phyloP scores from a whole-genome alignment of 257 asterid genomes.

The Osmanthus fragrans region DNA sequence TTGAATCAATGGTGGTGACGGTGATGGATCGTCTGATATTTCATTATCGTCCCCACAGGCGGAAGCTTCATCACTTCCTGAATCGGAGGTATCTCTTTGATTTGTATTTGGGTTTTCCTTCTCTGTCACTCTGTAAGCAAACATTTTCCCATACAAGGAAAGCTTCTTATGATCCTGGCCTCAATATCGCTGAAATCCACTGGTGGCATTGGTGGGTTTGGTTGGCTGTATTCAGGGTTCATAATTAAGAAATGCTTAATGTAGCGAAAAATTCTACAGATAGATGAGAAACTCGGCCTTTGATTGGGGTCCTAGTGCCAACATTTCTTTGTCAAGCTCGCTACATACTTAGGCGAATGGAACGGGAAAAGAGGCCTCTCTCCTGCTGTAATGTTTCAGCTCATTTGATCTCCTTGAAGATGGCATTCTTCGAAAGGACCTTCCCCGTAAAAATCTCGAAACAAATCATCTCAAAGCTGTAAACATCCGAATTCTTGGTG shows the following conservation, averaged over 20 bases:
- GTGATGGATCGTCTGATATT: conserved; percentile 33
- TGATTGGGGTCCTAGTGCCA: conserved; percentile 49
- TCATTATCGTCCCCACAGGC: conserved; percentile 50
- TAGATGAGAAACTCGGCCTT: conserved; percentile 46
- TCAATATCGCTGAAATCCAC: conserved; percentile 46
- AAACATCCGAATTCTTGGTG: conserved; percentile 72
- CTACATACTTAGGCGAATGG: conserved; percentile 59
- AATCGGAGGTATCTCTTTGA: conserved; percentile 53
- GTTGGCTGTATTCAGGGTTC: conserved; percentile 54
- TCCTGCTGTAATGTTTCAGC: conserved; percentile 75
- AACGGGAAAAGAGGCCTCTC: conserved; percentile 89
- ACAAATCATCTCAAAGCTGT: conserved; percentile 86
- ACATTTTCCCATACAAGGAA: conserved; percentile 18
- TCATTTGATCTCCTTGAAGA: conserved; percentile 85
- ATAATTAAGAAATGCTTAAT: conserved; percentile 49
- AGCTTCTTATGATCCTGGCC: conserved; percentile 24
- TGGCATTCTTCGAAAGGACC: conserved; percentile 87
- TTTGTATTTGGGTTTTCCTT: conserved; percentile 46
- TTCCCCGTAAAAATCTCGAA: conserved; percentile 83
- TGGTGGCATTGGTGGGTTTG: conserved; percentile 56
- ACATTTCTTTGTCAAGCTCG: conserved; percentile 48
- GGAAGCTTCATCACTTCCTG: conserved; percentile 72
- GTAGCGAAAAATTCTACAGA: conserved; percentile 70
- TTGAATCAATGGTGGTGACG: too few relatives aligned
- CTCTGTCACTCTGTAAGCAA: conserved; percentile 66